Base-by-base conservation (phyloP, 257 asterid species). In the Plectranthus barbatus region DNA sequence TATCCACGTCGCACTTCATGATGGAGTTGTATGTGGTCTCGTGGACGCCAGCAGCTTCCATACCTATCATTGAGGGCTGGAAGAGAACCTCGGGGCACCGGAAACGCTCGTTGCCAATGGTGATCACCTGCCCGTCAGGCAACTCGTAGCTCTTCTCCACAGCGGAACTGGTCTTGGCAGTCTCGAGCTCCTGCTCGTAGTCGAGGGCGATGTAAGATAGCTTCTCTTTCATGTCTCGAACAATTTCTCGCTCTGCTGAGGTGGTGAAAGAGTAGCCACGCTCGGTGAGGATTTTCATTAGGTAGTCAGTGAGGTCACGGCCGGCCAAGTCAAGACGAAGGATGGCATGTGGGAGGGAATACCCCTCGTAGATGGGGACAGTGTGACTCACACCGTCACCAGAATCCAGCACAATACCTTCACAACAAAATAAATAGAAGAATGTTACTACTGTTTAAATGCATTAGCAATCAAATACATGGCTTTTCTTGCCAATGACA, bases 351-450 rank as follows among this genome's bases (percentile, higher is more conserved):
- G 84, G 84, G 51, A 79, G 84, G 75, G 84, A 72, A 31, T 79
- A 79, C 36, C 84, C 84, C 68, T 79, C 84, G 2, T 79, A 79
- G 70, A 79, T 79, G 44, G 84, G 84, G 69, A 79, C 84, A 3
- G 84, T 79, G 69, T 79, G 84, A 37, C 84, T 79, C 19, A 79
- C 84, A 66, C 84, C 84, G 67, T 79, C 84, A 47, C 84, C 84
- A 40, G 84, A 79, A 68, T 79, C 84, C 73, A 79, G 72, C 70
- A 79, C 81, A 54, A 79, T 79, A 62, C 84, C 84, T 79, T 58
- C 36, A 40, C 65, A 71, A 46, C 56, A 58, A 69, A 61, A 17
- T 34, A 4, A 47, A 29, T 7, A 53, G 55, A 42, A 52, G 34
- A 20, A 56, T 50, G 56, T 67, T 19, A 56, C 31, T 62, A 24